Conservation (phyloP, 2,329 filamentous ascomycete genomes). For the Botrytis porri region DNA sequence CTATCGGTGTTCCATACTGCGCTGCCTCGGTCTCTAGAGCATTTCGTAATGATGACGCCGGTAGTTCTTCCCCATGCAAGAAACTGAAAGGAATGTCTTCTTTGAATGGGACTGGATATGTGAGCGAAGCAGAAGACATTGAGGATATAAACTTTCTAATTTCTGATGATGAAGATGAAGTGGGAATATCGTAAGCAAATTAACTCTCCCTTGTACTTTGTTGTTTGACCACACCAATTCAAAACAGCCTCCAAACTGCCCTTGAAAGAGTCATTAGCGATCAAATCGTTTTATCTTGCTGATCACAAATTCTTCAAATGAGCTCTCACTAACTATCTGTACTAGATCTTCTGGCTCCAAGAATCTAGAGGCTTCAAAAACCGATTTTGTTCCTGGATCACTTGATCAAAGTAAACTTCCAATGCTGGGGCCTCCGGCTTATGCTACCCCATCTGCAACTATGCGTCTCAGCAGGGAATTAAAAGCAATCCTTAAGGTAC, state of each 20-base stretch:
- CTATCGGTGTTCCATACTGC: conserved; percentile 34
- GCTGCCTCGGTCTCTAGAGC: conserved; percentile 33
- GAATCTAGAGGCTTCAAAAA: conserved; percentile 34
- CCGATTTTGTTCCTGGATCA: conserved; percentile 65
- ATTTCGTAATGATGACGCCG: conserved; percentile 25
- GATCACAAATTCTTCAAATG: background rate
- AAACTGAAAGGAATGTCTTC: conserved; percentile 17
- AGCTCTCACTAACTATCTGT: background rate
- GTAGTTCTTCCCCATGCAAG: background rate
- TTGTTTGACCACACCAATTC: background rate
- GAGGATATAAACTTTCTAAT: conserved; percentile 43
- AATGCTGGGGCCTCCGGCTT: conserved; percentile 61
- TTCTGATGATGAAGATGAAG: conserved; percentile 36
- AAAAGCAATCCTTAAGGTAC: conserved; percentile 59
- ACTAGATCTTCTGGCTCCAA: conserved; percentile 8
- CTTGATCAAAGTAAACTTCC: conserved; percentile 62
- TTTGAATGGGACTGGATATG: background rate
- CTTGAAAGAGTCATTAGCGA: background rate
- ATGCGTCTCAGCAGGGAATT: conserved; percentile 64
- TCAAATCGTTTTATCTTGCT: background rate
- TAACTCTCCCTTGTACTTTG: background rate
- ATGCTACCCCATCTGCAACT: conserved; percentile 60
- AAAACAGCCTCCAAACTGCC: background rate
- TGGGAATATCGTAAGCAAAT: conserved; percentile 24
- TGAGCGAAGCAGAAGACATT: conserved; percentile 34